Conservation (phyloP, 441 rosid species). For the Adansonia grandidieri region DNA sequence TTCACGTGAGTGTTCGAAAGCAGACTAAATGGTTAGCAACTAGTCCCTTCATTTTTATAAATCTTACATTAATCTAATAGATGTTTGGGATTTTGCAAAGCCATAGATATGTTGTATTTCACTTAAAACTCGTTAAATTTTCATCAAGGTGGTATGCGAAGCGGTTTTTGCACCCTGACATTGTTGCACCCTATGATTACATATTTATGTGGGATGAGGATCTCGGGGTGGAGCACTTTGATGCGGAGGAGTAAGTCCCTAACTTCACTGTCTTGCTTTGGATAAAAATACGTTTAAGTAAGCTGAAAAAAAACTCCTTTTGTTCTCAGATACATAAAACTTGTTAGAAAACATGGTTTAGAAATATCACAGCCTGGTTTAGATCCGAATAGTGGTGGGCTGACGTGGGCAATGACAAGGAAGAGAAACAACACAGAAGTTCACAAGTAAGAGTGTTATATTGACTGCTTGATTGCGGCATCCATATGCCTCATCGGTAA, state of each 20-base stretch:
- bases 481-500: background rate
- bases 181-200: slow-evolving; percentile 80
- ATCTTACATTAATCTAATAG: background rate
- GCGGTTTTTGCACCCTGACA: slow-evolving; percentile 88
- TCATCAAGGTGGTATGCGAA: slow-evolving; percentile 84
- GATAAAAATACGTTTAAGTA: slow-evolving; percentile 19
- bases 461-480: background rate
- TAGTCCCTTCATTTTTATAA: background rate
- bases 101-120: background rate
- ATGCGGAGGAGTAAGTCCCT: slow-evolving; percentile 64
- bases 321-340: slow-evolving; percentile 62
- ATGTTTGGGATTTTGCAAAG: background rate
- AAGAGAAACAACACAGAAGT: slow-evolving; percentile 75
- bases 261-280: slow-evolving; percentile 15
- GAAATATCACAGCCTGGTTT: slow-evolving; percentile 98
- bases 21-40: slow-evolving; percentile 82
- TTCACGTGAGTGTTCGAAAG: slow-evolving; percentile 76
- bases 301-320: slow-evolving; percentile 5
- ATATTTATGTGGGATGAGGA: slow-evolving; percentile 95
- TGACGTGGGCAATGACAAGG: slow-evolving; percentile 97
- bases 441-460: slow-evolving; percentile 64
- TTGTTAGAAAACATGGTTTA: slow-evolving; percentile 80
- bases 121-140: slow-evolving; percentile 27
- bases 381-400: slow-evolving; percentile 71
- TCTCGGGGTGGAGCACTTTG: slow-evolving; percentile 83